A percentile compares a stretch with the other conserved stretches of the same genome.
These are phyloP conservation scores for Dictyophora rubrovolvata DNA, from an alignment of 768 basidiomycete species.

Conservation along the genomic window DNA sequence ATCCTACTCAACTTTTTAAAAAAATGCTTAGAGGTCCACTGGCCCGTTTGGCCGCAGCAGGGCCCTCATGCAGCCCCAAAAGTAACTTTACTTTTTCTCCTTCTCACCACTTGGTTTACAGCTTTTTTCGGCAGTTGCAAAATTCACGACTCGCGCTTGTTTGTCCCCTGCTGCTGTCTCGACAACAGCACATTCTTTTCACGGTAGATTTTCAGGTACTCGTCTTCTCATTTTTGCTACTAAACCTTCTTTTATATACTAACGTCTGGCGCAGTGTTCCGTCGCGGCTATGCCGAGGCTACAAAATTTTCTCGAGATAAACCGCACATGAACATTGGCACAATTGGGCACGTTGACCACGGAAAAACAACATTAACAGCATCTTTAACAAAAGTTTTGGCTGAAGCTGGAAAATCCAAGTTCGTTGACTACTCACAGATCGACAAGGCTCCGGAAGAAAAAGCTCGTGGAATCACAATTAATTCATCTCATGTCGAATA, in stretches of 20 bases:
- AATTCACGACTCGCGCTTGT: slow-evolving; percentile 29
- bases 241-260: not conserved
- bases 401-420: slow-evolving; percentile 59
- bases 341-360: slow-evolving; percentile 96
- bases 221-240: not conserved
- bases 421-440: slow-evolving; percentile 97
- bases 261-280: slow-evolving; percentile 27
- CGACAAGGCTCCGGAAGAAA: slow-evolving; percentile 99
- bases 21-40: slow-evolving; percentile 1
- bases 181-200: not conserved
- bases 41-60: not conserved
- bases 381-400: slow-evolving; percentile 88
- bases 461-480: slow-evolving; percentile 98
- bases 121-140: slow-evolving; percentile 26
- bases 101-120: no score
- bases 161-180: not conserved
- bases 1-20: not conserved
- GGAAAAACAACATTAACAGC: slow-evolving; percentile 97
- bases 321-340: slow-evolving; percentile 93
- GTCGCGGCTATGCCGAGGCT: slow-evolving; percentile 69
- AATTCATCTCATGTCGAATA: slow-evolving; percentile 99
- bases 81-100: no score
- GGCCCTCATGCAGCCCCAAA: no score
- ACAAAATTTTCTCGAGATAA: slow-evolving; percentile 61
- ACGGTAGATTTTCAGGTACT: slow-evolving; percentile 15